phyloP scores from a whole-genome alignment of 306 rosid genomes.

The Datisca glomerata region DNA sequence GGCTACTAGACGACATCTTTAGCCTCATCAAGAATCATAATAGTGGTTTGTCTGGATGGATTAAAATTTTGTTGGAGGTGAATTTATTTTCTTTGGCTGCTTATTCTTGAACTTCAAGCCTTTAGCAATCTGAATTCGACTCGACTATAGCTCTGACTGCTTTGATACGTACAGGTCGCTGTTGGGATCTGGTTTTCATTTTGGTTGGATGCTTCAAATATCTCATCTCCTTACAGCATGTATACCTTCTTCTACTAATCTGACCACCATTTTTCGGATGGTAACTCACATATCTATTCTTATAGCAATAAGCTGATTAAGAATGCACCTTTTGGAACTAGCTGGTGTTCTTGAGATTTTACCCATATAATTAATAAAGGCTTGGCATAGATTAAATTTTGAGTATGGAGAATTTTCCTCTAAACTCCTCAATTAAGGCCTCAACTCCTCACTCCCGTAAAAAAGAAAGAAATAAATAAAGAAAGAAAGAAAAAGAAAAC shows the following conservation, averaged over 20 bases:
- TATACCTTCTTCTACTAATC: constrained; percentile 85
- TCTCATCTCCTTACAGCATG: constrained; percentile 97
- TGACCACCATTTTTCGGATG: constrained; percentile 69
- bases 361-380: too few species aligned
- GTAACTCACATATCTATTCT: constrained; percentile 83
- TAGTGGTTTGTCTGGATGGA: constrained; percentile 45
- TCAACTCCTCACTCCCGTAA: too few species aligned
- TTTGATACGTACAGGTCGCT: constrained; percentile 54
- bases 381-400: too few species aligned
- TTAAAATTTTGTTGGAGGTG: constrained; percentile 60
- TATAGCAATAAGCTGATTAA: constrained; percentile 15
- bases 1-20: constrained; percentile 59
- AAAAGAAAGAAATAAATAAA: too few species aligned
- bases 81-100: constrained; percentile 4
- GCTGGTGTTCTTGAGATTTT: too few species aligned
- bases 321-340: too few species aligned
- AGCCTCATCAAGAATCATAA: constrained; percentile 40
- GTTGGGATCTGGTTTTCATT: constrained; percentile 71
- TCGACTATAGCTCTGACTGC: not conserved
- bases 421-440: too few species aligned
- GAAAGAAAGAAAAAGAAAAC: too few species aligned
- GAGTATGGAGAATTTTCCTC: too few species aligned
- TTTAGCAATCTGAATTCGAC: not conserved
- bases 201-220: constrained; percentile 63
- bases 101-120: constrained; percentile 11